Base-by-base conservation (phyloP, 179 eudicot species). In the Silene coronaria region DNA sequence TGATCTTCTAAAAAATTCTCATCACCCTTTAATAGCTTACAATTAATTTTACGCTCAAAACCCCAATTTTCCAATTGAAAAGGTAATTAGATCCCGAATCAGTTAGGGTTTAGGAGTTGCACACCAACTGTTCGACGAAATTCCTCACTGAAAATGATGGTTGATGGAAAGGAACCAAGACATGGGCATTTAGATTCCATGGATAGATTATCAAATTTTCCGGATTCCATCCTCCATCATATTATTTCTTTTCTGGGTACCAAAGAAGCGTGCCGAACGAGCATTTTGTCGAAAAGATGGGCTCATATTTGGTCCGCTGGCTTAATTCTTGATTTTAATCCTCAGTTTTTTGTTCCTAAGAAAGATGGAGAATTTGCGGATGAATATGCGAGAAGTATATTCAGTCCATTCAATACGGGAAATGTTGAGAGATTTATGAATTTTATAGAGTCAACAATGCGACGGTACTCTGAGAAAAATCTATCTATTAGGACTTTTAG, bases 391-490 rank as follows among this genome's bases (percentile, higher is more conserved):
- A 22, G 23, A 10, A 60, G 27, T 26, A 0, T 34, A 5, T 6
- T 1, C 17, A 26, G 8, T 6, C 70, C 7, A 27, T 32, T n/a
- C 26, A 3, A 5, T 34, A 6, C 0, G 9, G 9, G 6, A 66
- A 4, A n/a, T 42, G 0, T 5, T 42, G 72, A 42, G 0, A 19
- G 2, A 68, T 5, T 68, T 38, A 4, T 22, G 32, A n/a, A 45
- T 38, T 68, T 68, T 23, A 22, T 68, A 42, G 72, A 68, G 23
- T 42, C 28, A 8, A 68, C 72, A 42, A 68, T 38, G 72, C 57
- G 3, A 1, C 53, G 57, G 13, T 68, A 68, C 30, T 38, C 72
- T 10, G 30, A 38, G 3, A 3, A 68, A 21, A 68, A 68, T 22
- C 72, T 68, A 11, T 45, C 72, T 45, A 55, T 55, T 0, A 28